A percentile compares a stretch with the other conserved stretches of the same genome.
Evolutionary conservation across 805 yeast species (phyloP).

Genomic region (Wickerhamiella cacticola): DNA sequence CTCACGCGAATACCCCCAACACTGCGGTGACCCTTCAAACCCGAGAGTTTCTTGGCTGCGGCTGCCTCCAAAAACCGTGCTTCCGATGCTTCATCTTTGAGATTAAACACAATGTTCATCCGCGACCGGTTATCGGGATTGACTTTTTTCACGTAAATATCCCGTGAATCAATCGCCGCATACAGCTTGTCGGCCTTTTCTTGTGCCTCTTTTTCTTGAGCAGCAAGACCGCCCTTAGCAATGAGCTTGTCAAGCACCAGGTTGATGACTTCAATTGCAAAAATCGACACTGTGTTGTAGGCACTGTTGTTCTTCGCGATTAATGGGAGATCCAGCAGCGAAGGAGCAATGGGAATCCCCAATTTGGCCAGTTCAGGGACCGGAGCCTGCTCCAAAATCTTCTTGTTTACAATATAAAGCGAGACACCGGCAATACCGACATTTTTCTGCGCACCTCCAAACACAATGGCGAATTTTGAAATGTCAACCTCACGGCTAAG

Average conservation of each 20-base stretch:
- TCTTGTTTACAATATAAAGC: conserved; percentile 76
- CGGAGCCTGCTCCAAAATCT: conserved; percentile 49
- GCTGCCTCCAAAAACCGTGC: conserved; percentile 61
- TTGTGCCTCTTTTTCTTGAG: conserved; percentile 45
- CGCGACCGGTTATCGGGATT: conserved; percentile 53
- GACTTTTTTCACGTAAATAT: conserved; percentile 56
- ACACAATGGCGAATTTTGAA: conserved; percentile 70
- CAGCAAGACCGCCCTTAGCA: conserved; percentile 56
- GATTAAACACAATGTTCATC: conserved; percentile 89
- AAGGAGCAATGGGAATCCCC: conserved; percentile 72
- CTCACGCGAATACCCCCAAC: conserved; percentile 97
- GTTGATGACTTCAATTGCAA: conserved; percentile 76
- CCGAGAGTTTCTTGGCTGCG: conserved; percentile 45
- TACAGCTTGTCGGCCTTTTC: conserved; percentile 57
- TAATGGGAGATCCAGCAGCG: conserved; percentile 76
- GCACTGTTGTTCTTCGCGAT: conserved; percentile 83
- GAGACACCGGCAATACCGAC: conserved; percentile 95
- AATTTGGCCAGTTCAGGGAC: conserved; percentile 48
- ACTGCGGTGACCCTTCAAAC: conserved; percentile 90
- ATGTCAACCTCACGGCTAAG: conserved; percentile 72
- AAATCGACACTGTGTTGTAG: conserved; percentile 91
- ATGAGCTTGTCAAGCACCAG: conserved; percentile 58
- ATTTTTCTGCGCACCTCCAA: conserved; percentile 98
- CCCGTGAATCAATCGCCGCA: conserved; percentile 46
- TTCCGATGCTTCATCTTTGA: conserved; percentile 51